Evolutionary conservation across 2,329 filamentous ascomycete species (phyloP), one percentile per base, ranked within the genome.

Genomic region (Xylariaceae sp.): DNA sequence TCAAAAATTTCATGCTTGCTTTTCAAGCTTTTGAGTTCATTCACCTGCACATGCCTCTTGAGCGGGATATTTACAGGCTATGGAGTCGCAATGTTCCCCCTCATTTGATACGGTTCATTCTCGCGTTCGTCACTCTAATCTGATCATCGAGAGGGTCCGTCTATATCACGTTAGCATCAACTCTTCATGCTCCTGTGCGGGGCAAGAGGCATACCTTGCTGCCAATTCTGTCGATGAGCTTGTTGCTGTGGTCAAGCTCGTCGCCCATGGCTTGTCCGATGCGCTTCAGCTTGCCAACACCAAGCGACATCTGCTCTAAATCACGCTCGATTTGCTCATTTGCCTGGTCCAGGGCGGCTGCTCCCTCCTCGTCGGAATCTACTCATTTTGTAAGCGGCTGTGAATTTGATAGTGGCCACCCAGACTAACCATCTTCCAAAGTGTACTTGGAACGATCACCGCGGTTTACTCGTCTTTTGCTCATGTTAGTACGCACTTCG

Each of bases 161-260:
- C 89, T 89, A 67, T 47, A 46, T 39, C 40, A 31, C 30, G 53
- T 58, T 14, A 58, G 51, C 22, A 35, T 12, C 41, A 10, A 3
- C n/a, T 35, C 27, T 15, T 22, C 45, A 7, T 7, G 45, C 22
- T 15, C 6, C 15, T n/a, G 38, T 14, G 19, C 14, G 14, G 50
- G 9, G 33, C 35, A 32, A 6, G 18, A 36, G 55, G 48, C 74
- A 64, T 71, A 87, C 87, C 86, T 95, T 95, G 58, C 74, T 74
- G 57, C 81, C 87, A 64, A 96, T 89, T 51, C 84, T 79, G 54
- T 87, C 85, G 62, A 96, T 86, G 62, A 75, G 66, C 61, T 79
- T 78, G 69, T 95, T 95, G 72, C 95, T 88, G 50, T 79, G 73
- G 53, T 89, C 84, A 19, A 94, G 78, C 66, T 94, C 89, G 42